Conservation (phyloP, 345 rosid genomes). For the Toxicodendron radicans region DNA sequence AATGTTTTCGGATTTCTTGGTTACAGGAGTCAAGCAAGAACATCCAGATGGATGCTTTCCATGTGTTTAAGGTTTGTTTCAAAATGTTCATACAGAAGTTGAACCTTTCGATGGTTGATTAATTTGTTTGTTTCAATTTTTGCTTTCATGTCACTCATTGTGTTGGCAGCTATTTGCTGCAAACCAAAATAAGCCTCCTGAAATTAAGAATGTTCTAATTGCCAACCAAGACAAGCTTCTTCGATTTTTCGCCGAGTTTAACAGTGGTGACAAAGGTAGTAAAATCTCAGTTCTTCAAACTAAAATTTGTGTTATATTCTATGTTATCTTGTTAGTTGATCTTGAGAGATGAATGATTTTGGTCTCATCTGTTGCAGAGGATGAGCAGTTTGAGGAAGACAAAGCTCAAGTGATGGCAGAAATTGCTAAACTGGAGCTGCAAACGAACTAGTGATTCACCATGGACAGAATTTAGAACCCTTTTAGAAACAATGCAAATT, state of each 20-base stretch:
- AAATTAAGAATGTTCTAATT: not conserved
- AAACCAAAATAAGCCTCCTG: conserved; percentile 10
- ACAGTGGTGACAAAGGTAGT: conserved; percentile 1
- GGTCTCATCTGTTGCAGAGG: conserved; percentile 8
- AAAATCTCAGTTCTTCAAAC: not conserved
- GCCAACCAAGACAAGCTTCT: conserved; percentile 17
- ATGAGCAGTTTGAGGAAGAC: conserved; percentile 18
- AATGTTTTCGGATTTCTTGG: not conserved
- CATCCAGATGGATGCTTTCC: conserved; percentile 8
- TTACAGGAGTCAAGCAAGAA: conserved; percentile 13
- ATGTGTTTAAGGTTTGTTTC: conserved; percentile 19
- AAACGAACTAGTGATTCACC: not conserved
- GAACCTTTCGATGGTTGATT: not conserved
- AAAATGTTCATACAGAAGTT: not conserved
- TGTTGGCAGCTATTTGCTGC: conserved; percentile 12
- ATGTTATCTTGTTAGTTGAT: not conserved
- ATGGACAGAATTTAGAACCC: not conserved
- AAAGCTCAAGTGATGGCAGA: not conserved
- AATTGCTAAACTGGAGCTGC: conserved; percentile 4
- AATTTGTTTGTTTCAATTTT: not conserved
- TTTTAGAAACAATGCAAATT: not conserved
- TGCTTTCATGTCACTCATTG: not conserved
- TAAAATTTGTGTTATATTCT: not conserved
- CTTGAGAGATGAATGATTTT: conserved; percentile 4
- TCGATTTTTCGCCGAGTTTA: not conserved